Conservation (phyloP, 108 stramenopile species). For the Cyclotella distinguenda region DNA sequence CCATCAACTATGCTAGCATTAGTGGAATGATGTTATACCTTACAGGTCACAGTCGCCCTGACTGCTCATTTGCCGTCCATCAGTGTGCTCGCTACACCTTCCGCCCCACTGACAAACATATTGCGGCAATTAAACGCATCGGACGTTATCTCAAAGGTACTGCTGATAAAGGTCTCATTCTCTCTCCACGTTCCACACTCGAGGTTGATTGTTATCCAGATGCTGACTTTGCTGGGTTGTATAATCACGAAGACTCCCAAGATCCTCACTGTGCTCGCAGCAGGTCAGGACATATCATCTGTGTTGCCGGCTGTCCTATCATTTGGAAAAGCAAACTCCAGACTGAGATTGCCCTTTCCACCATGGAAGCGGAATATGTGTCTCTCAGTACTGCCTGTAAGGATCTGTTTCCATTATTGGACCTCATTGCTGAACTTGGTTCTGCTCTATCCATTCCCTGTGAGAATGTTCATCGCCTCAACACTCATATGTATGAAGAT, state of each 20-base stretch:
- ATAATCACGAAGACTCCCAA: conserved; percentile 13
- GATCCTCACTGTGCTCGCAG: conserved; percentile 45
- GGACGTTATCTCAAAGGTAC: background rate
- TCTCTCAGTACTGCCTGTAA: conserved; percentile 16
- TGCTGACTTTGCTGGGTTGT: conserved; percentile 20
- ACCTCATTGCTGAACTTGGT: conserved; percentile 26
- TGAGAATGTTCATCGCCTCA: background rate
- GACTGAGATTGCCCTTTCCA: conserved; percentile 23
- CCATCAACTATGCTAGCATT: conserved; percentile 14
- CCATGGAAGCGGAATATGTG: conserved; percentile 45
- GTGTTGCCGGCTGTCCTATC: conserved; percentile 13
- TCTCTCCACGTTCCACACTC: conserved; percentile 11
- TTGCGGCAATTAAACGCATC: background rate
- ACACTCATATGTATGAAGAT: conserved; percentile 26
- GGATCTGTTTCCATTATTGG: conserved; percentile 32
- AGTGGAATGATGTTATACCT: conserved; percentile 57
- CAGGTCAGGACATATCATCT: conserved; percentile 53
- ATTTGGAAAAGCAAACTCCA: conserved; percentile 28
- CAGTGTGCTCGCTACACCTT: conserved; percentile 26
- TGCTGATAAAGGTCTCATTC: conserved; percentile 17
- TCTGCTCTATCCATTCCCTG: background rate
- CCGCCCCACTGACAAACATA: background rate
- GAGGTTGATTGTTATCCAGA: conserved; percentile 45
- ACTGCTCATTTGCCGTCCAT: conserved; percentile 39
- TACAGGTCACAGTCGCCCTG: conserved; percentile 32